A percentile compares a stretch with the other conserved stretches of the same genome.
Evolutionary conservation across 805 yeast species (phyloP).

Genomic region (Metschnikowia borealis): DNA sequence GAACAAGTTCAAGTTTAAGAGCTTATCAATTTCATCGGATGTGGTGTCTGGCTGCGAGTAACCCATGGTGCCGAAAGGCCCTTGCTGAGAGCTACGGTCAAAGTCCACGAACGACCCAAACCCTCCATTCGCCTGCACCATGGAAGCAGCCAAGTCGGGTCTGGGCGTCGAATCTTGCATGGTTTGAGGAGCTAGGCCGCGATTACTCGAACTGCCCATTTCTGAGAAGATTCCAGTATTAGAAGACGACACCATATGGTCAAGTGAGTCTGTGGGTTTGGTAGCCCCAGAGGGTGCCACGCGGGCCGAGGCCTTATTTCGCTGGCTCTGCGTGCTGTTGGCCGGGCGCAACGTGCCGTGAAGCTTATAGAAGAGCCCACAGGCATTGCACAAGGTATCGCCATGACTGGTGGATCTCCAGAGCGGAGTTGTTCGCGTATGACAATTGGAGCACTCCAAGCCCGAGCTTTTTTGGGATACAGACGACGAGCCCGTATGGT

Average conservation of each 20-base stretch:
- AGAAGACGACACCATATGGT: constrained; percentile 9
- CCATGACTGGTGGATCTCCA: constrained; percentile 44
- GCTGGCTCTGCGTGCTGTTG: constrained; percentile 15
- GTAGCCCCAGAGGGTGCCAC: neutral
- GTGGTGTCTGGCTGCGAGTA: constrained; percentile 13
- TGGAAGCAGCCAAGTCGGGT: neutral
- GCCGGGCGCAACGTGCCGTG: constrained; percentile 44
- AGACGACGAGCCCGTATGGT: constrained; percentile 11
- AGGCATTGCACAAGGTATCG: constrained; percentile 42
- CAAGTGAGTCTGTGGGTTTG: constrained; percentile 1
- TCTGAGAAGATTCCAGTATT: constrained; percentile 12
- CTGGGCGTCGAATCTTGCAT: neutral
- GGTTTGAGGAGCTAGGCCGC: neutral
- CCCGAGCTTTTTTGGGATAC: constrained; percentile 11
- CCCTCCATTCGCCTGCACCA: neutral
- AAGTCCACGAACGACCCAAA: constrained; percentile 8
- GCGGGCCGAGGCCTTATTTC: neutral
- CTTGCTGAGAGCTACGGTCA: constrained; percentile 2
- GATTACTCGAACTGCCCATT: neutral
- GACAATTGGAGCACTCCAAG: constrained; percentile 40
- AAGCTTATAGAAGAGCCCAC: constrained; percentile 43
- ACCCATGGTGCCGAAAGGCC: neutral
- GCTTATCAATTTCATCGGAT: constrained; percentile 37
- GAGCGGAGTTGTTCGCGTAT: constrained; percentile 42
- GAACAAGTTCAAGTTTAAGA: constrained; percentile 38